Evolutionary conservation across 257 asterid species (phyloP).

Genomic region (Mentha longifolia): DNA sequence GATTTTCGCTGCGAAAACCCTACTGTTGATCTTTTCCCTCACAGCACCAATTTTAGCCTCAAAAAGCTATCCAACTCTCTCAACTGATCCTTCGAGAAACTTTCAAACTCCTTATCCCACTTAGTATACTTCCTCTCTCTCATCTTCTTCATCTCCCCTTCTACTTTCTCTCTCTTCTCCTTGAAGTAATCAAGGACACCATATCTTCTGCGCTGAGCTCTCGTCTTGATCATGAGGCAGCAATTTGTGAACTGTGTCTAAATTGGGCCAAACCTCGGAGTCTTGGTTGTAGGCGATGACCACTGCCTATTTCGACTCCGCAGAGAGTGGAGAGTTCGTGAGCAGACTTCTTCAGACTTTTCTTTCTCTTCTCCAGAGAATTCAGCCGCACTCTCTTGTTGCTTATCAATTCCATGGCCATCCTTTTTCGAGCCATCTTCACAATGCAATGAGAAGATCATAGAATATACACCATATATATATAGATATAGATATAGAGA

Average conservation of each 20-base stretch:
- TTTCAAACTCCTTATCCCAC: neutral
- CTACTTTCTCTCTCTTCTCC: neutral
- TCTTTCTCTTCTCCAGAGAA: conserved; percentile 28
- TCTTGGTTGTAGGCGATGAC: neutral
- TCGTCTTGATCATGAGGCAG: neutral
- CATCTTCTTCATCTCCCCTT: conserved; percentile 13
- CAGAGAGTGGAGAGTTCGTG: conserved; percentile 34
- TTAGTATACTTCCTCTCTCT: neutral
- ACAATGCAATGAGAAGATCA: too few species aligned
- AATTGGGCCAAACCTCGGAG: conserved; percentile 18
- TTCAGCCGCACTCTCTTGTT: neutral
- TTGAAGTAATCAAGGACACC: neutral
- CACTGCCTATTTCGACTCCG: too few species aligned
- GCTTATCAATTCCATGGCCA: conserved; percentile 26
- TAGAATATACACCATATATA: too few species aligned
- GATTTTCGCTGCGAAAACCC: neutral
- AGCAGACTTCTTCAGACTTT: conserved; percentile 31
- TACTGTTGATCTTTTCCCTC: conserved; percentile 13
- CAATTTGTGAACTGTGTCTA: neutral
- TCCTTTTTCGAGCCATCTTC: conserved; percentile 24
- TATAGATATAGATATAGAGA: too few species aligned
- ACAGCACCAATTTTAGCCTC: neutral
- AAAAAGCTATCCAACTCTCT: conserved; percentile 5
- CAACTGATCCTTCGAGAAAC: conserved; percentile 15
- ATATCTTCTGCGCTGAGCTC: neutral